Base-by-base conservation (phyloP, 2,329 filamentous ascomycete species). In the Blastomyces gilchristii region DNA sequence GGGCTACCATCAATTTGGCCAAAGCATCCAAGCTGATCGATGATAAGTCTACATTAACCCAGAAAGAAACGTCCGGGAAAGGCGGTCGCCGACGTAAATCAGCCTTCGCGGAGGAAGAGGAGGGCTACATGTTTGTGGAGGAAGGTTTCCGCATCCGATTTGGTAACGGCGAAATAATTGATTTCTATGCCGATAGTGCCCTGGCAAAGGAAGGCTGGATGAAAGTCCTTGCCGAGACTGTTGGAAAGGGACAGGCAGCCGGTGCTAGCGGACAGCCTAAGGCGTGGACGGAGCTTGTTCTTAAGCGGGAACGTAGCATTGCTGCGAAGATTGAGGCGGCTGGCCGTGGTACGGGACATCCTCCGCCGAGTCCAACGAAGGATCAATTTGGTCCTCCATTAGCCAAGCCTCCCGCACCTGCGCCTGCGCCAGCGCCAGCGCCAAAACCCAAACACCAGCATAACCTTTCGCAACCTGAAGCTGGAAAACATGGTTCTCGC, bases 81-180 rank as follows among this genome's bases (percentile, higher is more conserved):
- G 84, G 84, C 67, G 90, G 91, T 63, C 87, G 86, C 69, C 88
- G 94, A 53, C 88, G 94, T 63, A 91, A 95, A 75, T 97, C 92
- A 43, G 94, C 90, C 12, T 99, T 99, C 75, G 92, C 93, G 1
- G 94, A 97, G 76, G 94, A 99, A 68, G 94, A 99, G 77, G 94
- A 99, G 74, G 94, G 94, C 52, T 99, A 99, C 80, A 96, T 97
- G 89, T 99, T 99, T 74, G 93, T 99, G 61, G 94, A 99, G 75
- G 94, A 99, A 74, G 94, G 94, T 2, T 99, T 99, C 87, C 90
- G 94, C 50, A 96, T 99, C 74, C 91, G 93, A 63, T 99, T 99
- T 77, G 95, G 90, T 74, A 99, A 99, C 71, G 94, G 94, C 65
- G 94, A 99, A 78, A 87, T 96, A 67, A 99, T 99, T 73, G 93